Percentiles rank a stretch among this genome's conserved stretches.
Evolutionary conservation across 2,329 filamentous ascomycete genomes (phyloP).

Genomic region (Pseudofabraea citricarpa): DNA sequence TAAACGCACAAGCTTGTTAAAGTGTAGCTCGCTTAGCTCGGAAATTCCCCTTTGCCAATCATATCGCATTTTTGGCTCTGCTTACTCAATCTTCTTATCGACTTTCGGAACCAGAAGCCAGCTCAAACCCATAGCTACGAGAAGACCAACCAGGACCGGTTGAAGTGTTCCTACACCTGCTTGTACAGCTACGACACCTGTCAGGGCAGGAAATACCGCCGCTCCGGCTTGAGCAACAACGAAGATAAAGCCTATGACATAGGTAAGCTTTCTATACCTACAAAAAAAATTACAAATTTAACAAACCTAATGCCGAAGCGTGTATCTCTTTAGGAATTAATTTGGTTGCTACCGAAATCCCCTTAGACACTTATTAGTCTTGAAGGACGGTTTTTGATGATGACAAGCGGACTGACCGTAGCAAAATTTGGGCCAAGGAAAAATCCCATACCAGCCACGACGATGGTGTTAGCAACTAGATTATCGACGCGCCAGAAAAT

Average conservation of each 20-base stretch:
- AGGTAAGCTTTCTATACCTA: slow-evolving; percentile 3
- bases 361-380: no score
- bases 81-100: not conserved
- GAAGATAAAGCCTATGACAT: slow-evolving; percentile 43
- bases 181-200: slow-evolving; percentile 42
- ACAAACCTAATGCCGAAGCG: slow-evolving; percentile 40
- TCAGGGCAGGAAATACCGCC: slow-evolving; percentile 49
- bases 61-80: not conserved
- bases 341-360: slow-evolving; percentile 48
- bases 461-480: slow-evolving; percentile 45
- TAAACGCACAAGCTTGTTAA: no score
- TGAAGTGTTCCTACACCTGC: slow-evolving; percentile 44
- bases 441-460: slow-evolving; percentile 50
- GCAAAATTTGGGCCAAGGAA: slow-evolving; percentile 55
- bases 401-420: slow-evolving; percentile 33
- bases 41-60: not conserved
- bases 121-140: slow-evolving; percentile 39
- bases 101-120: slow-evolving; percentile 38
- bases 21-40: not conserved
- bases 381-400: no score
- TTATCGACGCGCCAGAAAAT: slow-evolving; percentile 54
- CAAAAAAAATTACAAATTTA: slow-evolving; percentile 1
- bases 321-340: slow-evolving; percentile 43
- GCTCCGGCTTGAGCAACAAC: slow-evolving; percentile 52
- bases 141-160: slow-evolving; percentile 43